Conservation (phyloP, 805 yeast species). For the Candida gorgasii region DNA sequence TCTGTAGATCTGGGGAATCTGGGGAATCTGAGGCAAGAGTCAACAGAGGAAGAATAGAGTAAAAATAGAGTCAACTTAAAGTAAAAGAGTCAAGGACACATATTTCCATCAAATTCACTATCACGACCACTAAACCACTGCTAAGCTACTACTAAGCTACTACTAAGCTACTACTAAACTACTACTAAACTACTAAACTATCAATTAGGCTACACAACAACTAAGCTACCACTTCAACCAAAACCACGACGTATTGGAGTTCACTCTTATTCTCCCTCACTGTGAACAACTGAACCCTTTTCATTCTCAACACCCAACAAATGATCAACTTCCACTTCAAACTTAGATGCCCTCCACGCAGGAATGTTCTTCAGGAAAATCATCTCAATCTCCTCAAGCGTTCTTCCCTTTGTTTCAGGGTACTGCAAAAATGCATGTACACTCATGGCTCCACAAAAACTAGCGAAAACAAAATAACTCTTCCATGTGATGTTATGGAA, state of each 20-base stretch:
- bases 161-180: too few relatives aligned
- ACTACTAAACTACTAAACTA: too few relatives aligned
- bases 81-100: too few relatives aligned
- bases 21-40: too few relatives aligned
- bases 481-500: constrained; percentile 56
- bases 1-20: neutral
- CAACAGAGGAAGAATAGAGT: too few relatives aligned
- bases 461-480: constrained; percentile 54
- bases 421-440: constrained; percentile 46
- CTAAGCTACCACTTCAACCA: too few relatives aligned
- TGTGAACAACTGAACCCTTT: constrained; percentile 16
- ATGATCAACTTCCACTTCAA: neutral
- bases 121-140: too few relatives aligned
- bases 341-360: constrained; percentile 32
- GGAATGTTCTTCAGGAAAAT: constrained; percentile 39
- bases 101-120: too few relatives aligned
- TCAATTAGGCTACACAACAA: too few relatives aligned
- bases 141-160: too few relatives aligned
- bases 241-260: too few relatives aligned
- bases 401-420: constrained; percentile 59
- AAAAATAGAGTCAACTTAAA: too few relatives aligned
- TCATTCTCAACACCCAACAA: constrained; percentile 21
- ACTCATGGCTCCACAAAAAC: constrained; percentile 47
- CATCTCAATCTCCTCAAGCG: constrained; percentile 52
- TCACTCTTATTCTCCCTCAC: neutral